Conservation (phyloP, 1,284 basidiomycete species). For the Bjerkandera adusta region DNA sequence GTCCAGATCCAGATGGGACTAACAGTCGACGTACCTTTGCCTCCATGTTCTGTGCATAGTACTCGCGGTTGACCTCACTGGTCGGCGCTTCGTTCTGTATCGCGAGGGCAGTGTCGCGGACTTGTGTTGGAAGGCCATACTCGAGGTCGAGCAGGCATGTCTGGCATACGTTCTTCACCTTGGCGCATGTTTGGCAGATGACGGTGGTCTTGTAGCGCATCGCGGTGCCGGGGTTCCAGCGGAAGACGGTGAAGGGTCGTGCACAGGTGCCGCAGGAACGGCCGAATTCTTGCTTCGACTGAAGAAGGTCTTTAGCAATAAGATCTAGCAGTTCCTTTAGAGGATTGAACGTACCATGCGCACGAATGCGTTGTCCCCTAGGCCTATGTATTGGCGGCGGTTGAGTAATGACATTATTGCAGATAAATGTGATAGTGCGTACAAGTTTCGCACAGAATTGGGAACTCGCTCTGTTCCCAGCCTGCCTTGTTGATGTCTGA, state of each 20-base stretch:
- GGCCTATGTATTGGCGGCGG: slow-evolving; percentile 47
- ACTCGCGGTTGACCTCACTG: slow-evolving; percentile 96
- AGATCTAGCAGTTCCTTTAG: neutral
- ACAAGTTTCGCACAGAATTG: slow-evolving; percentile 92
- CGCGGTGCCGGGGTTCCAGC: slow-evolving; percentile 96
- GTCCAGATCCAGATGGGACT: neutral
- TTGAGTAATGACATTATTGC: slow-evolving; percentile 2
- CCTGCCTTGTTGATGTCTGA: slow-evolving; percentile 88
- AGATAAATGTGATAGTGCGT: slow-evolving; percentile 28
- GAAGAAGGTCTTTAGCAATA: slow-evolving; percentile 4
- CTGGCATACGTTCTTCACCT: slow-evolving; percentile 99
- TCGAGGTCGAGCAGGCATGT: slow-evolving; percentile 96
- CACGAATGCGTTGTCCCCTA: slow-evolving; percentile 86
- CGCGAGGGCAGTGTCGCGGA: slow-evolving; percentile 92
- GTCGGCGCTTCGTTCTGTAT: slow-evolving; percentile 87
- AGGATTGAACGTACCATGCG: slow-evolving; percentile 65
- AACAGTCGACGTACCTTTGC: slow-evolving; percentile 57
- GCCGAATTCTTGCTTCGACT: slow-evolving; percentile 97
- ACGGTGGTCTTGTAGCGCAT: slow-evolving; percentile 97
- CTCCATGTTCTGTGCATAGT: slow-evolving; percentile 97
- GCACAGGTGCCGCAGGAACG: slow-evolving; percentile 96
- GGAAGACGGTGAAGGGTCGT: slow-evolving; percentile 94
- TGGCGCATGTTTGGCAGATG: slow-evolving; percentile 97
- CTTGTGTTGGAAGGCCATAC: slow-evolving; percentile 95
- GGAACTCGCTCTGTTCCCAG: slow-evolving; percentile 90